phyloP scores from a whole-genome alignment of 345 rosid genomes.

The Cardamine occulta region DNA sequence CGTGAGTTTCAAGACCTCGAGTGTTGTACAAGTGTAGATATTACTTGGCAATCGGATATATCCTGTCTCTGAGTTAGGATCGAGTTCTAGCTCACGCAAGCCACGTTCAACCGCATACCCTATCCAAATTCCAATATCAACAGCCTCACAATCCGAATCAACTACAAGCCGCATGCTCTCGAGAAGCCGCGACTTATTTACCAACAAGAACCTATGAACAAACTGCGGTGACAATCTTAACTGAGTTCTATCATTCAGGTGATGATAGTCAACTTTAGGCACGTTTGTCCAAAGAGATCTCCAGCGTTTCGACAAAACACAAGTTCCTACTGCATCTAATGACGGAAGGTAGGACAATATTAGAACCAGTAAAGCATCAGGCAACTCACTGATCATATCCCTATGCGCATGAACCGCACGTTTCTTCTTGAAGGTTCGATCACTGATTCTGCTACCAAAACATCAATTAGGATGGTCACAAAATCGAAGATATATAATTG shows the following conservation, averaged over 20 bases:
- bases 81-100: background rate
- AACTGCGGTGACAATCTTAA: background rate
- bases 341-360: background rate
- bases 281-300: background rate
- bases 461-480: background rate
- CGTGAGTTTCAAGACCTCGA: background rate
- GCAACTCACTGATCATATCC: background rate
- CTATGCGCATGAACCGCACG: background rate
- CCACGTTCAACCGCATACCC: background rate
- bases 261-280: background rate
- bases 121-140: background rate
- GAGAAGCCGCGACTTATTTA: background rate
- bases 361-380: background rate
- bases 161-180: background rate
- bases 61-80: background rate
- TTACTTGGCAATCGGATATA: background rate
- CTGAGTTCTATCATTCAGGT: background rate
- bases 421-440: background rate
- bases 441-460: background rate
- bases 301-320: background rate
- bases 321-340: background rate
- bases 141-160: background rate
- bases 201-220: background rate
- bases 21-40: background rate
- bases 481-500: background rate